Base-by-base conservation (phyloP, 306 rosid species). In the Fragaria nilgerrensis region DNA sequence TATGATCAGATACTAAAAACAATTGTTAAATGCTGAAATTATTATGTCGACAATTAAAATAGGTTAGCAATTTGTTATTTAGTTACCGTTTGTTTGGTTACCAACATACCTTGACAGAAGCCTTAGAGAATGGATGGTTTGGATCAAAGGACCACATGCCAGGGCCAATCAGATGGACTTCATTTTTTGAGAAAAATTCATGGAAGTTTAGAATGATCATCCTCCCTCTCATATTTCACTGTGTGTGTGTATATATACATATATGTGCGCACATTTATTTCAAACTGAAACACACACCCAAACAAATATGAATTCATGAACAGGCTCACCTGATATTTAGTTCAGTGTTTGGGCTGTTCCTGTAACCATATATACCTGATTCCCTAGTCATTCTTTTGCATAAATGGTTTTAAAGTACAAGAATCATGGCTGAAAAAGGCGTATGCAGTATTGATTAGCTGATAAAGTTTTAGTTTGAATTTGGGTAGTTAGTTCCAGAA, bases 381-480 rank as follows among this genome's bases (percentile, higher is more conserved):
- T 71, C 36, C 45, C 62, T n/a, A 71, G 27, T 48, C 41, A 71
- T 22, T 49, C 76, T 7, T 73, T 32, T 50, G 22, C 20, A 5
- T 20, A 9, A 4, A 23, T 72, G 48, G 48, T 34, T 70, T 47
- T 53, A 11, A 52, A 20, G 34, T 52, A n/a, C 20, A 22, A 44
- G 52, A 37, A 53, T 5, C 5, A 3, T 73, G 66, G 50, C 49
- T 72, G 66, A 72, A 36, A 37, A 55, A 37, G 64, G 17, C 34
- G 13, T 72, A 72, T 32, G 43, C 27, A 17, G 72, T 56, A 22
- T 34, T 47, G 44, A 10, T 13, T 70, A 36, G 17, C 53, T 49
- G 50, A 70, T 78, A 41, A n/a, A 47, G 73, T 71, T 45, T 56
- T 66, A 43, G 61, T 58, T 66, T 65, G 50, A 43, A 36, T 41